These are phyloP conservation scores for Hericium coralloides DNA, from an alignment of 768 basidiomycete species.

Conservation along the genomic window DNA sequence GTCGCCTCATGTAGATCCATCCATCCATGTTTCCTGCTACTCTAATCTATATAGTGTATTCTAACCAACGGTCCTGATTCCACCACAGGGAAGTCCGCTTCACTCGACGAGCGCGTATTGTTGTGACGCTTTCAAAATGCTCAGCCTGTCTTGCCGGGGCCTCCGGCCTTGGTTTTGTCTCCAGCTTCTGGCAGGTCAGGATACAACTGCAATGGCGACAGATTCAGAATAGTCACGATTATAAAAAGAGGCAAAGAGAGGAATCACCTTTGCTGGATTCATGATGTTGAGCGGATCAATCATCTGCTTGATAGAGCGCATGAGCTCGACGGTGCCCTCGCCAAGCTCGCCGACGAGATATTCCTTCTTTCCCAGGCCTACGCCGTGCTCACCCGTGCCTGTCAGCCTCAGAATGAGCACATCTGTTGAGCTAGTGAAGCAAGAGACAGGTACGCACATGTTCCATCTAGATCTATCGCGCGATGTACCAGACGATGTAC, in stretches of 20 bases:
- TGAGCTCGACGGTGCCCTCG: slow-evolving; percentile 67
- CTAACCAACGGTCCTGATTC: no score
- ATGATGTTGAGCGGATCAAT: slow-evolving; percentile 76
- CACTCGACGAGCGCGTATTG: no score
- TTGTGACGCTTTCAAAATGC: no score
- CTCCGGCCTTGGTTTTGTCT: no score
- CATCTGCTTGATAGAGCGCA: slow-evolving; percentile 76
- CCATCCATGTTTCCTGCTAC: no score
- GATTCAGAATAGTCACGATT: no score
- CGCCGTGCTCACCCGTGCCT: slow-evolving; percentile 86
- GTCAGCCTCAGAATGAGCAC: background rate
- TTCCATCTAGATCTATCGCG: slow-evolving; percentile 68
- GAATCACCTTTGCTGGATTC: slow-evolving; percentile 67
- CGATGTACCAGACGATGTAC: slow-evolving; percentile 66
- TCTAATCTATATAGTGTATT: no score
- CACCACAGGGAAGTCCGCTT: no score
- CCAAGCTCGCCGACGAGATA: slow-evolving; percentile 84
- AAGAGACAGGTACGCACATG: slow-evolving; percentile 38
- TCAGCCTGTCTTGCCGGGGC: no score
- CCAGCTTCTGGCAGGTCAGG: no score
- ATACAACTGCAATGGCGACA: no score
- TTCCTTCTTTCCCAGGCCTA: slow-evolving; percentile 79
- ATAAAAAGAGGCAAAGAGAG: background rate
- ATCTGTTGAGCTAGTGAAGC: background rate
- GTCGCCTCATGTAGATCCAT: no score